These are phyloP conservation scores for Atkinsonella hypoxylon DNA, from an alignment of 2,329 filamentous ascomycete genomes.

Conservation along the genomic window DNA sequence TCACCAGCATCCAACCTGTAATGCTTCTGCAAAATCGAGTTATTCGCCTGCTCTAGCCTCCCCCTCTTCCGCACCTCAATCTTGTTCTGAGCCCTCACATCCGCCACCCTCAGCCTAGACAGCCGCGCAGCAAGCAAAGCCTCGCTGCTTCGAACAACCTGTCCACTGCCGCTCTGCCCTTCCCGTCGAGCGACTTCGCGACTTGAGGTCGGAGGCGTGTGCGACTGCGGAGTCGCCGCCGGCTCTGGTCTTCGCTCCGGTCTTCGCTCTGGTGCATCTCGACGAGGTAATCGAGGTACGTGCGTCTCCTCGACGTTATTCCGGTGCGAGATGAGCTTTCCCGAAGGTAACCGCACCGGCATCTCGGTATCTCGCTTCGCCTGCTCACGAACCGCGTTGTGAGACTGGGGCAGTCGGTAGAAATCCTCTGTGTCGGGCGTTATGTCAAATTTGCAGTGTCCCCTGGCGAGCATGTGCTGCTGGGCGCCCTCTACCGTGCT, in stretches of 20 bases:
- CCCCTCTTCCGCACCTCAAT: slow-evolving; percentile 9
- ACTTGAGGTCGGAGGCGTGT: background rate
- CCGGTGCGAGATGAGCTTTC: slow-evolving; percentile 21
- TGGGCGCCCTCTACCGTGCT: slow-evolving; percentile 31
- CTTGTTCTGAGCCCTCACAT: slow-evolving; percentile 8
- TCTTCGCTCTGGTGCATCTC: slow-evolving; percentile 1
- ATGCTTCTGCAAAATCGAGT: slow-evolving; percentile 9
- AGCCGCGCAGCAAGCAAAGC: slow-evolving; percentile 10
- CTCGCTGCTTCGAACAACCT: slow-evolving; percentile 8
- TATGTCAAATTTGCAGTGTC: slow-evolving; percentile 33
- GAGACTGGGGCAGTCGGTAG: slow-evolving; percentile 19
- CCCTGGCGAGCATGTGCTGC: slow-evolving; percentile 38
- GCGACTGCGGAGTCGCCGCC: background rate
- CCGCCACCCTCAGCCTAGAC: slow-evolving; percentile 8
- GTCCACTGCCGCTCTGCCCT: background rate
- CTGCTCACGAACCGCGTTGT: background rate
- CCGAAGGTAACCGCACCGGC: slow-evolving; percentile 19
- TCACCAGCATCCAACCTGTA: slow-evolving; percentile 9
- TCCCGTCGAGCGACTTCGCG: slow-evolving; percentile 2
- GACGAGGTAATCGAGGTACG: slow-evolving; percentile 4
- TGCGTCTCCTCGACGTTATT: slow-evolving; percentile 2
- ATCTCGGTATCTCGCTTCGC: background rate
- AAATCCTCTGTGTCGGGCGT: slow-evolving; percentile 28
- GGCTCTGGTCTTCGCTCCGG: background rate
- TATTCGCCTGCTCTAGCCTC: slow-evolving; percentile 10